Evolutionary conservation across 2,329 filamentous ascomycete genomes (phyloP).

Genomic region (Westerdykella aurantiaca): DNA sequence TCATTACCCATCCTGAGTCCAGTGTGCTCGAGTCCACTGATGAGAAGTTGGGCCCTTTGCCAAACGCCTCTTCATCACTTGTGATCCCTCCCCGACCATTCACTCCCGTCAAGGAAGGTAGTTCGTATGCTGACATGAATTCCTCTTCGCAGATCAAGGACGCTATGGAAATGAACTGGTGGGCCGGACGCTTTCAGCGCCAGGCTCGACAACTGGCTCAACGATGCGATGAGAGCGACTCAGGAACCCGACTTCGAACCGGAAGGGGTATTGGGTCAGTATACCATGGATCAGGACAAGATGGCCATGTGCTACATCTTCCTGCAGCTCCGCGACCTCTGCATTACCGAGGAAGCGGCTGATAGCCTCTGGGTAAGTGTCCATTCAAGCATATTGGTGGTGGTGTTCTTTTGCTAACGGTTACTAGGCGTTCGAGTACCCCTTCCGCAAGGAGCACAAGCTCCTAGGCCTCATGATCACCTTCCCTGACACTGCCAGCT

Average conservation of each 20-base stretch:
- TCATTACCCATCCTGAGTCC: too few relatives aligned
- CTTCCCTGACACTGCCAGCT: constrained; percentile 10
- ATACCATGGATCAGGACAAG: constrained; percentile 20
- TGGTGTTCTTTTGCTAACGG: background rate
- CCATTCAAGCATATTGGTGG: too few relatives aligned
- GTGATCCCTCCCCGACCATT: background rate
- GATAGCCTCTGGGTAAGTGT: constrained; percentile 30
- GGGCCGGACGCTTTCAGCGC: constrained; percentile 33
- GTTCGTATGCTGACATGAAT: constrained; percentile 15
- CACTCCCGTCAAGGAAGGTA: background rate
- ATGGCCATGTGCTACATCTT: constrained; percentile 25
- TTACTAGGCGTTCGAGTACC: constrained; percentile 30
- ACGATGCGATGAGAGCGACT: constrained; percentile 22
- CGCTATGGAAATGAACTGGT: constrained; percentile 30
- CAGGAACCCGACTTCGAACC: constrained; percentile 10
- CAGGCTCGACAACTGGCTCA: constrained; percentile 31
- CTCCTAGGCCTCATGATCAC: constrained; percentile 17
- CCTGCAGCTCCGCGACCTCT: constrained; percentile 27
- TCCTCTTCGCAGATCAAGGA: constrained; percentile 25
- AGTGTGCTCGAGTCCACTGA: too few relatives aligned
- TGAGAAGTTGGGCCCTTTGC: background rate
- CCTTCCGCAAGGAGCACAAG: constrained; percentile 26
- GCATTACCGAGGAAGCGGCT: constrained; percentile 22
- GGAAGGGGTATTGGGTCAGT: constrained; percentile 17
- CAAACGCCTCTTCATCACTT: background rate